Evolutionary conservation across 495 filamentous ascomycete genomes (phyloP), one percentile per base, ranked within the genome.

Genomic region (Monascus purpureus): DNA sequence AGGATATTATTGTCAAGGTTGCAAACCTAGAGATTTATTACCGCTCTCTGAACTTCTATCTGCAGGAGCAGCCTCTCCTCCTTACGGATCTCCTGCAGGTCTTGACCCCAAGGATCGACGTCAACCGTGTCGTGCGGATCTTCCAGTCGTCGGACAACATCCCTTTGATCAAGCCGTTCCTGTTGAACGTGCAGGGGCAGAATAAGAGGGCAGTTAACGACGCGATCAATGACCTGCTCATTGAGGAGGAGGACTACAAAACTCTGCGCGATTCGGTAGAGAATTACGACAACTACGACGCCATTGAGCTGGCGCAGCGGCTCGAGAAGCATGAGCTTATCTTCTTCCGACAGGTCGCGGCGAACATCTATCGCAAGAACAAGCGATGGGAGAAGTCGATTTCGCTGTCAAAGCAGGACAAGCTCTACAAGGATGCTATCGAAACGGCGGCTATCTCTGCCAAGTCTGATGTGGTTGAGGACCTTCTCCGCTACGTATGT

Each of bases 301-400:
- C 86, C 13, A 80, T 94, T 32, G 87, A 90, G n/a, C 77, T 99
- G 35, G 92, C 92, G 9, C 76, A 83, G 51, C 81, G 88, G 28
- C 65, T 99, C 9, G 92, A 99, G 70, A 79, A 82, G 55, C 92
- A 99, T 49, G 87, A 96, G 28, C 69, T 96, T 25, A 84, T 99
- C 42, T 99, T 99, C 76, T 99, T 99, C 80, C 76, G 92, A 42
- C 92, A 99, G 62, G 92, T 96, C 45, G 88, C 92, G 7, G 84
- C 92, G 42, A 92, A 72, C 66, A 96, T 99, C 61, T 99, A 96
- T 66, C 84, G 92, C 40, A 96, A 96, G 72, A 95, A 94, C 67
- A 96, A 95, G 77, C 75, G 92, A 37, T 99, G 92, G 92, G 85
- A 93, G 56, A 95, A 96, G 67, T 95, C 90, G n/a, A 96, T 99